phyloP scores from a whole-genome alignment of 345 rosid genomes.

The Brassica incana region DNA sequence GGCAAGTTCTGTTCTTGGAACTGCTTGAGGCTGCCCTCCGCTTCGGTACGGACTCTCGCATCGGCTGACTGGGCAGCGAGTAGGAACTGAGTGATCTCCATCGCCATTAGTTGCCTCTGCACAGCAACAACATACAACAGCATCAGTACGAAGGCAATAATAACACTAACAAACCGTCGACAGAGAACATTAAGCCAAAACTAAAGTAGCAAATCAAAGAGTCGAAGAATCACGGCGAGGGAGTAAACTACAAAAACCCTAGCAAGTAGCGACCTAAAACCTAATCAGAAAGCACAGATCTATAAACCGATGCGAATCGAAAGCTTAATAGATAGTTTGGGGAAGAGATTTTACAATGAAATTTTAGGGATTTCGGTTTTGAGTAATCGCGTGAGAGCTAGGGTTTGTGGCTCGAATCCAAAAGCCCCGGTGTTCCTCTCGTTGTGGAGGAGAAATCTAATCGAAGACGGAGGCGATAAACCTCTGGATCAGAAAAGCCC shows the following conservation, averaged over 20 bases:
- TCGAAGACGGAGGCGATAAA: not conserved
- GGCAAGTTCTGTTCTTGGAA: conserved; percentile 89
- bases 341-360: conserved; percentile 26
- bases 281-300: conserved; percentile 35
- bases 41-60: conserved; percentile 71
- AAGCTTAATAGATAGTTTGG: not conserved
- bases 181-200: not conserved
- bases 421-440: not conserved
- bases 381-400: conserved; percentile 27
- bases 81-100: conserved; percentile 84
- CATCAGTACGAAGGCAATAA: not conserved
- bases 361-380: not conserved
- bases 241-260: not conserved
- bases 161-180: not conserved
- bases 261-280: conserved; percentile 16
- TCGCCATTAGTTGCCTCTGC: conserved; percentile 58
- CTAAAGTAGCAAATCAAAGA: not conserved
- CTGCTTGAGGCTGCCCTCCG: conserved; percentile 67
- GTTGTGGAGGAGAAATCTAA: not conserved
- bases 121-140: conserved; percentile 15
- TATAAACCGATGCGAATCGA: not conserved
- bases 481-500: conserved; percentile 31
- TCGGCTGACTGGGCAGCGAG: conserved; percentile 84
- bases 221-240: not conserved
- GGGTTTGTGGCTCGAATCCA: conserved; percentile 39